These are phyloP conservation scores for Myxozyma udenii DNA, from an alignment of 805 yeast species.

Conservation along the genomic window DNA sequence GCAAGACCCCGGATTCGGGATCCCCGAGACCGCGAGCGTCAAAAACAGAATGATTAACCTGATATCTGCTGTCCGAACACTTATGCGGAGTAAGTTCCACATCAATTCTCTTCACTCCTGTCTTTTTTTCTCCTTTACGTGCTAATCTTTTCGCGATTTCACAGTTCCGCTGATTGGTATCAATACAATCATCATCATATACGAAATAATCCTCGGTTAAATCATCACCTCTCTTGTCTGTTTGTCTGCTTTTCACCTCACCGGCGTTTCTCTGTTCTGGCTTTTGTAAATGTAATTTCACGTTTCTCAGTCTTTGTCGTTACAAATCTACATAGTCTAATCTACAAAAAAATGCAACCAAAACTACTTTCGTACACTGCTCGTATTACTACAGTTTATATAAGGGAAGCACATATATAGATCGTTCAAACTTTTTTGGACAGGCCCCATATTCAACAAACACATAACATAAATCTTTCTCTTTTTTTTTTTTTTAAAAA, in stretches of 20 bases:
- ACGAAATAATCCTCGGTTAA: slow-evolving; percentile 67
- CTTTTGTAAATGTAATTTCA: background rate
- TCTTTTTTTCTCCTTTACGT: background rate
- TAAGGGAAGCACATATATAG: too few species aligned
- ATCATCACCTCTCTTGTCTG: background rate
- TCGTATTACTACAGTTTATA: too few species aligned
- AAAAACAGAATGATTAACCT: slow-evolving; percentile 60
- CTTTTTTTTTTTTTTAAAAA: too few species aligned
- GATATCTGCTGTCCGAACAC: slow-evolving; percentile 70
- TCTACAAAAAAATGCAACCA: too few species aligned
- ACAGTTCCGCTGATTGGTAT: slow-evolving; percentile 66
- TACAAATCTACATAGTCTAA: too few species aligned
- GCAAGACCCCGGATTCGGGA: slow-evolving; percentile 46
- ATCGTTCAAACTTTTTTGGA: too few species aligned
- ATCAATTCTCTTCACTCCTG: background rate
- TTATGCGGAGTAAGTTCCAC: slow-evolving; percentile 55
- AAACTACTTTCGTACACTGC: too few species aligned
- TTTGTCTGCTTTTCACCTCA: slow-evolving; percentile 6
- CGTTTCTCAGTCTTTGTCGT: too few species aligned
- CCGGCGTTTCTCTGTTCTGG: too few species aligned
- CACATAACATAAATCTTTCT: too few species aligned
- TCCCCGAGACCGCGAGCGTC: slow-evolving; percentile 44
- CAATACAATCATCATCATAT: slow-evolving; percentile 62
- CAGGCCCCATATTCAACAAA: too few species aligned
- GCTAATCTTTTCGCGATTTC: slow-evolving; percentile 7